phyloP scores from a whole-genome alignment of 371 early-diverging fungal species.

The Mucor indicus region DNA sequence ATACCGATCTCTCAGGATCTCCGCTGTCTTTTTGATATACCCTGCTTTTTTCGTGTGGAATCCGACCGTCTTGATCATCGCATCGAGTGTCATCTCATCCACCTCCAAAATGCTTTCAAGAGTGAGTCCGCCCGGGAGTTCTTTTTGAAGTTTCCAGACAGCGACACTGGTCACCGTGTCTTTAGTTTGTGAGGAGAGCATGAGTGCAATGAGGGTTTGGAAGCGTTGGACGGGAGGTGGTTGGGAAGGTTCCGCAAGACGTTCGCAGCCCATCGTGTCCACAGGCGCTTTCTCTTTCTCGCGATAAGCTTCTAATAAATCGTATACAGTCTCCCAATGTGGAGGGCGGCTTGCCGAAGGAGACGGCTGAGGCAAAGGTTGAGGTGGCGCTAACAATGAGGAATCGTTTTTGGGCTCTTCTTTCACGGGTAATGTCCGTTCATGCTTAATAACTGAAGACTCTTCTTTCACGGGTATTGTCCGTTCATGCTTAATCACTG shows the following conservation, averaged over 20 bases:
- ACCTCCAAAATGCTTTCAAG: constrained; percentile 55
- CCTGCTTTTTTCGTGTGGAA: constrained; percentile 87
- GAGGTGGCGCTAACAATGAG: too few species aligned
- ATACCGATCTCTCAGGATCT: constrained; percentile 69
- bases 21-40: constrained; percentile 76
- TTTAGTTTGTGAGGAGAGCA: constrained; percentile 96
- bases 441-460: too few species aligned
- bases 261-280: constrained; percentile 93
- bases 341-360: too few species aligned
- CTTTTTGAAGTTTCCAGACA: constrained; percentile 62
- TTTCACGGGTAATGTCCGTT: too few species aligned
- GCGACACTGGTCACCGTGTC: constrained; percentile 89
- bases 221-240: constrained; percentile 66
- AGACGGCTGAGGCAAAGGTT: too few species aligned
- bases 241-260: constrained; percentile 56
- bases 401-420: too few species aligned
- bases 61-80: constrained; percentile 82
- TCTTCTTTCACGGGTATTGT: too few species aligned
- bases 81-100: constrained; percentile 61
- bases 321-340: constrained; percentile 73
- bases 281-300: constrained; percentile 79
- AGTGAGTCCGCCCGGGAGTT: constrained; percentile 64
- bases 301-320: constrained; percentile 62
- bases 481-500: too few species aligned
- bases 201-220: constrained; percentile 87